Percentiles rank a stretch among this genome's conserved stretches.
phyloP scores from a whole-genome alignment of 192 early-diverging fungal species.

The Obelidium mucronatum region DNA sequence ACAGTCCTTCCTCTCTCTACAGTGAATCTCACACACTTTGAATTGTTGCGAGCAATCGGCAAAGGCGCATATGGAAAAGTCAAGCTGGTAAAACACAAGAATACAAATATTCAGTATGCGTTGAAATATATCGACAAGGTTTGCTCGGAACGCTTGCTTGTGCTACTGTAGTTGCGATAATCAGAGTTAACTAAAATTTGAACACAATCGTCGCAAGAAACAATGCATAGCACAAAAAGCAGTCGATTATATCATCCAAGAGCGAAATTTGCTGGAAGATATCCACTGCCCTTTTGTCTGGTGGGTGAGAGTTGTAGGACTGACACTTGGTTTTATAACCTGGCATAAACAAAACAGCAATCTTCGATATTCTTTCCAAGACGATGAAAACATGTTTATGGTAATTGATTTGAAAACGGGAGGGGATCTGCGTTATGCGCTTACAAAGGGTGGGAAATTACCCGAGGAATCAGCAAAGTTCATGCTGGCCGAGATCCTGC shows the following conservation, averaged over 20 bases:
- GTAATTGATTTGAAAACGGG: slow-evolving; percentile 64
- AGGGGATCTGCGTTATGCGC: slow-evolving; percentile 65
- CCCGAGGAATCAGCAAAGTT: slow-evolving; percentile 52
- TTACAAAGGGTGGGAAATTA: slow-evolving; percentile 43
- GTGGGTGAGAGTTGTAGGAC: neutral
- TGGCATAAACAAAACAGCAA: slow-evolving; percentile 71
- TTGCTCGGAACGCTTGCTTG: no score
- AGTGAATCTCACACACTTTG: slow-evolving; percentile 92
- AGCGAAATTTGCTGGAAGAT: slow-evolving; percentile 74
- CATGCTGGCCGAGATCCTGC: slow-evolving; percentile 48
- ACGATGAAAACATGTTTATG: slow-evolving; percentile 73
- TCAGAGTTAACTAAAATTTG: no score
- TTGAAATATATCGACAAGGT: slow-evolving; percentile 98
- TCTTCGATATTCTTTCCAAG: slow-evolving; percentile 67
- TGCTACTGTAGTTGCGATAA: no score
- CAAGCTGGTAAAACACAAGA: slow-evolving; percentile 90
- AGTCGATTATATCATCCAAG: slow-evolving; percentile 88
- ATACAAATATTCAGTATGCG: slow-evolving; percentile 79
- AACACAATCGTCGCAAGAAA: no score
- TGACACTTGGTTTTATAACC: neutral
- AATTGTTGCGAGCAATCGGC: slow-evolving; percentile 87
- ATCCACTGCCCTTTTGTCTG: slow-evolving; percentile 24
- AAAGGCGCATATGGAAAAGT: slow-evolving; percentile 97
- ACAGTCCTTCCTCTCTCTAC: no score
- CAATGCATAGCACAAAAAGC: slow-evolving; percentile 87